Evolutionary conservation across 2,329 filamentous ascomycete genomes (phyloP).

Genomic region (Ceratocystis ficicola): DNA sequence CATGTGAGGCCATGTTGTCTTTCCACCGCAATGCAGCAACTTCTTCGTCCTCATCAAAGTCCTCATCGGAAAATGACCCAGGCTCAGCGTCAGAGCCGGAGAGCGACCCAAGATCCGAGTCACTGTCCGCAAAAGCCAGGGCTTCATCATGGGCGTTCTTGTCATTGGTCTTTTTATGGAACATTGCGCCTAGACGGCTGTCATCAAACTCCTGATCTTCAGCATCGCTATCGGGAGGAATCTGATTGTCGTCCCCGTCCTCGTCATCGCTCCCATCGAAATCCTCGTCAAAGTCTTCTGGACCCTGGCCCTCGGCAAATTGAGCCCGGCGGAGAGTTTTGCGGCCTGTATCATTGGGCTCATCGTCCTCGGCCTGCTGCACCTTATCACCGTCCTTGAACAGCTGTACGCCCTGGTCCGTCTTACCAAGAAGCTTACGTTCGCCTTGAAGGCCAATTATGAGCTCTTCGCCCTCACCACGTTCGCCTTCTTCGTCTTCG

Average conservation of each 20-base stretch:
- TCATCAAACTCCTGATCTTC: slow-evolving; percentile 48
- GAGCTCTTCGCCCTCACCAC: slow-evolving; percentile 89
- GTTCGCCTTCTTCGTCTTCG: slow-evolving; percentile 55
- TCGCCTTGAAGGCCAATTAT: slow-evolving; percentile 82
- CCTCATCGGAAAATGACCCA: slow-evolving; percentile 36
- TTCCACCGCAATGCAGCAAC: slow-evolving; percentile 75
- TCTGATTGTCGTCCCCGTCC: slow-evolving; percentile 31
- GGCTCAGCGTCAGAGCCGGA: slow-evolving; percentile 45
- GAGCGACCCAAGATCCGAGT: slow-evolving; percentile 87
- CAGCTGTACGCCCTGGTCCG: slow-evolving; percentile 68
- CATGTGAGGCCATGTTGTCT: slow-evolving; percentile 65
- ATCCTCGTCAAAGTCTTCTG: slow-evolving; percentile 42
- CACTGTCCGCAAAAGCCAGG: slow-evolving; percentile 85
- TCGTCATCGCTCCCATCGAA: slow-evolving; percentile 29
- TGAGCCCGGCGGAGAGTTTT: slow-evolving; percentile 47
- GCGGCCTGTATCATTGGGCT: slow-evolving; percentile 44
- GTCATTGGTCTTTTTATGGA: slow-evolving; percentile 38
- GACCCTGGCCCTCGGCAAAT: slow-evolving; percentile 48
- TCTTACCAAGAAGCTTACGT: slow-evolving; percentile 68
- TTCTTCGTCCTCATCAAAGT: slow-evolving; percentile 55
- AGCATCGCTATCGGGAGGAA: slow-evolving; percentile 34
- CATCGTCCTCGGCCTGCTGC: slow-evolving; percentile 35
- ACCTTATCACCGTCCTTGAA: slow-evolving; percentile 69
- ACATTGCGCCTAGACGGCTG: slow-evolving; percentile 48
- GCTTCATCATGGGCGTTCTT: slow-evolving; percentile 46